Percentiles rank a stretch among this genome's conserved stretches.
Conservation (phyloP, 129 eudicot genomes). For the Pulicaria dysenterica region DNA sequence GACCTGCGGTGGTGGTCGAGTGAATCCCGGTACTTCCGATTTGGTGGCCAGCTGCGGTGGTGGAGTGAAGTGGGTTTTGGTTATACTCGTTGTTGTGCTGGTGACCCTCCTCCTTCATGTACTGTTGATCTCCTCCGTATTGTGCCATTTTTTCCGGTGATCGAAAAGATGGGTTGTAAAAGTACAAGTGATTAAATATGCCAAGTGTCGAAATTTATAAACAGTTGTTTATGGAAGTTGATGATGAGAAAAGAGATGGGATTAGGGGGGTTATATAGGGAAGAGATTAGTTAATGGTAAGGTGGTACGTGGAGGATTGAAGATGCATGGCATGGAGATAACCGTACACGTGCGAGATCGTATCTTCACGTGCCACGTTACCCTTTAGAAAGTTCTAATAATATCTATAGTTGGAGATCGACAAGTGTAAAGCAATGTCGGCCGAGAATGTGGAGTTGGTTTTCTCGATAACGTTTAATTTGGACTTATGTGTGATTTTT, state of each 20-base stretch:
- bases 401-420: neutral
- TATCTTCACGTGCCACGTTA: constrained; percentile 24
- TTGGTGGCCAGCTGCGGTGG: constrained; percentile 7
- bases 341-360: constrained; percentile 34
- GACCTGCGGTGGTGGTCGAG: constrained; percentile 2
- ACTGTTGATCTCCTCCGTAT: constrained; percentile 32
- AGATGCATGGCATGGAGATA: constrained; percentile 32
- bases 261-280: constrained; percentile 25
- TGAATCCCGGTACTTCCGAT: constrained; percentile 16
- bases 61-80: constrained; percentile 35
- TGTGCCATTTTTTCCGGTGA: constrained; percentile 25
- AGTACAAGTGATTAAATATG: neutral
- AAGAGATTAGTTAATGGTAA: neutral
- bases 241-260: constrained; percentile 32
- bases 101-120: constrained; percentile 25
- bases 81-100: neutral
- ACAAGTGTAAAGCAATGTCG: constrained; percentile 34
- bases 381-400: neutral
- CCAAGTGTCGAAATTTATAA: neutral
- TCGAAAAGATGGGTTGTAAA: neutral
- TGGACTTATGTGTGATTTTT: neutral
- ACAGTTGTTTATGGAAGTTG: neutral
- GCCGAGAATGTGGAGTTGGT: constrained; percentile 20
- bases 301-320: constrained; percentile 28
- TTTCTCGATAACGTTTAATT: constrained; percentile 16